A percentile compares a stretch with the other conserved stretches of the same genome.
Evolutionary conservation across 2,329 filamentous ascomycete species (phyloP).

Genomic region (Xylaria arbuscula): DNA sequence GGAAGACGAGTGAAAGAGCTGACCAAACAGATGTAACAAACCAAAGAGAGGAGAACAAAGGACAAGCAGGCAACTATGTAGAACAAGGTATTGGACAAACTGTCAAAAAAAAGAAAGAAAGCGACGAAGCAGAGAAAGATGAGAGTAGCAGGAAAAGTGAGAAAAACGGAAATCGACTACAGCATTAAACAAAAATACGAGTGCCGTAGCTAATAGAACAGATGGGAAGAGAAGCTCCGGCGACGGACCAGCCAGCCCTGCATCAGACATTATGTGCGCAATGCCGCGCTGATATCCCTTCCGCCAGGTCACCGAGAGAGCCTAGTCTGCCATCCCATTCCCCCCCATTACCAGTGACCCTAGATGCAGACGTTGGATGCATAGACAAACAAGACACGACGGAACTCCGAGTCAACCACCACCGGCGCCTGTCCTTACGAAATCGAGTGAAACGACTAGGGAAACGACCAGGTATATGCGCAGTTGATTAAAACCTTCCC

Average conservation of each 20-base stretch:
- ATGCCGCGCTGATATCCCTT: constrained; percentile 46
- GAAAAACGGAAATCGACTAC: constrained; percentile 45
- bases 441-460: constrained; percentile 46
- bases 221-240: constrained; percentile 56
- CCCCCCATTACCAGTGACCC: constrained; percentile 50
- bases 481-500: constrained; percentile 53
- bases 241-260: constrained; percentile 55
- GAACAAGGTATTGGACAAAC: constrained; percentile 68
- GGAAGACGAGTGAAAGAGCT: constrained; percentile 25
- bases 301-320: constrained; percentile 48
- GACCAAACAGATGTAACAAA: constrained; percentile 17
- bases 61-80: constrained; percentile 56
- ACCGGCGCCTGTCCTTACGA: constrained; percentile 48
- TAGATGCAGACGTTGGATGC: constrained; percentile 52
- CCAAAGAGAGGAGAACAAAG: constrained; percentile 37
- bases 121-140: constrained; percentile 29
- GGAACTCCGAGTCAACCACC: constrained; percentile 48
- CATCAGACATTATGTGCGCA: constrained; percentile 54
- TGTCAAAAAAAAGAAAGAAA: constrained; percentile 39
- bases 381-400: constrained; percentile 48
- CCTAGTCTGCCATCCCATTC: constrained; percentile 49
- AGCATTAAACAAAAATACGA: constrained; percentile 56
- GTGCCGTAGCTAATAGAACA: constrained; percentile 62
- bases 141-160: constrained; percentile 22
- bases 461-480: constrained; percentile 60